A percentile compares a stretch with the other conserved stretches of the same genome.
Conservation (phyloP, 2,329 filamentous ascomycete species). For the Colletotrichum euphorbiae region DNA sequence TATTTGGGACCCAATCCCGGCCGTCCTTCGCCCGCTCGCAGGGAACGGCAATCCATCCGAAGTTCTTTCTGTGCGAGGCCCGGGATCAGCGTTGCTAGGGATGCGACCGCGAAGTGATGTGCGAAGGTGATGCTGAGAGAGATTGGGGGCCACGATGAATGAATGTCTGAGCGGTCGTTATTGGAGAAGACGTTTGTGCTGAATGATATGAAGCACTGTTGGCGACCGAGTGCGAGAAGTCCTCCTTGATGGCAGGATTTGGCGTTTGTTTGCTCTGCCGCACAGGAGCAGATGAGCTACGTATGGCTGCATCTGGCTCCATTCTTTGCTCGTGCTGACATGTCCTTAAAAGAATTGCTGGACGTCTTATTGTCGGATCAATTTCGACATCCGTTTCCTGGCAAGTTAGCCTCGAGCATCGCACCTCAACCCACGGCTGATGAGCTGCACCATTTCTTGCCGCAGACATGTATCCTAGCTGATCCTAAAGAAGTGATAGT, state of each 20-base stretch:
- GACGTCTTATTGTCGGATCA: too few relatives aligned
- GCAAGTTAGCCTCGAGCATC: too few relatives aligned
- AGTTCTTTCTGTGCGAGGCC: background rate
- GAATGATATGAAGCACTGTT: too few relatives aligned
- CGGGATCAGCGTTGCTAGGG: background rate
- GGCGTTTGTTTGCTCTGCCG: constrained; percentile 1
- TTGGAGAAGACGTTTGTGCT: too few relatives aligned
- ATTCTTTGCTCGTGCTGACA: background rate
- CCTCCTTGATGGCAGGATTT: accelerated
- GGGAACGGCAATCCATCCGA: constrained; percentile 7
- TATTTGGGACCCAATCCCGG: constrained; percentile 11
- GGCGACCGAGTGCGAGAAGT: background rate
- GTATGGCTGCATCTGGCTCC: background rate
- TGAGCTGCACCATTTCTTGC: too few relatives aligned
- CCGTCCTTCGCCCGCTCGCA: background rate
- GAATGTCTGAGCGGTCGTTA: too few relatives aligned
- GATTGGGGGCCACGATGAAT: too few relatives aligned
- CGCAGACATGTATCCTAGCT: too few relatives aligned
- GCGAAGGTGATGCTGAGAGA: background rate
- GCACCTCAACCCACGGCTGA: too few relatives aligned
- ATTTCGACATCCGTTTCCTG: too few relatives aligned
- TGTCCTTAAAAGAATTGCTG: background rate
- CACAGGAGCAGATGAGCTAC: background rate
- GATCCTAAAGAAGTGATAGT: too few relatives aligned
- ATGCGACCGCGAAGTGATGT: background rate